Conservation (phyloP, 305 asterid genomes). For the Solanum hybrid region DNA sequence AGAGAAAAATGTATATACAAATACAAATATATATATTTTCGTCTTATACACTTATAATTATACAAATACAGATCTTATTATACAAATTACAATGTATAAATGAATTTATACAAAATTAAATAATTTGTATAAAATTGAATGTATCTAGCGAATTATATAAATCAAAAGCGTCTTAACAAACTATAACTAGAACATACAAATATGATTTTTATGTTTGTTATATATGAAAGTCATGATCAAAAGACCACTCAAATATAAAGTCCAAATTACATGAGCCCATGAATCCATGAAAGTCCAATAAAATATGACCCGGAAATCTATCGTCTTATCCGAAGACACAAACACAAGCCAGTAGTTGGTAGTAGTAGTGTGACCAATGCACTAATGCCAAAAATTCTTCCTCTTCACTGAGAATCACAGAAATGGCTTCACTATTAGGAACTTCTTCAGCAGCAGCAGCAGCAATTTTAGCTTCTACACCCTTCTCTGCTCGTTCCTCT, state of each 20-base stretch:
- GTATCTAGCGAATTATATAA: too few species aligned
- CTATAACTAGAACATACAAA: too few species aligned
- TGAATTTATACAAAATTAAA: too few species aligned
- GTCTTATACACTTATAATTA: too few species aligned
- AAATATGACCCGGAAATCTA: slow-evolving; percentile 29
- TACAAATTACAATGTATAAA: too few species aligned
- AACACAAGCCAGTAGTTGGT: not conserved
- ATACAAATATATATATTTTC: too few species aligned
- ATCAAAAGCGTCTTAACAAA: too few species aligned
- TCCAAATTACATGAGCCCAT: not conserved
- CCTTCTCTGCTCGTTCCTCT: slow-evolving; percentile 13
- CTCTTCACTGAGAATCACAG: not conserved
- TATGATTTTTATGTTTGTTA: too few species aligned
- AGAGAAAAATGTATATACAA: too few species aligned
- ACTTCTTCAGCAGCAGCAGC: slow-evolving; percentile 28
- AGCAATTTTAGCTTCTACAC: slow-evolving; percentile 32
- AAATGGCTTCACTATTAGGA: slow-evolving; percentile 50
- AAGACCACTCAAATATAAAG: not conserved
- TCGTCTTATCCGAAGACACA: slow-evolving; percentile 48
- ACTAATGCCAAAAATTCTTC: slow-evolving; percentile 2
- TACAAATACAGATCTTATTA: too few species aligned
- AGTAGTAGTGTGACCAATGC: slow-evolving; percentile 4
- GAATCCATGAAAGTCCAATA: not conserved
- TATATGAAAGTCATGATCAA: too few species aligned
- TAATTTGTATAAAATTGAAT: too few species aligned